Conservation (phyloP, 2,329 filamentous ascomycete species). For the Apiospora kogelbergensis region DNA sequence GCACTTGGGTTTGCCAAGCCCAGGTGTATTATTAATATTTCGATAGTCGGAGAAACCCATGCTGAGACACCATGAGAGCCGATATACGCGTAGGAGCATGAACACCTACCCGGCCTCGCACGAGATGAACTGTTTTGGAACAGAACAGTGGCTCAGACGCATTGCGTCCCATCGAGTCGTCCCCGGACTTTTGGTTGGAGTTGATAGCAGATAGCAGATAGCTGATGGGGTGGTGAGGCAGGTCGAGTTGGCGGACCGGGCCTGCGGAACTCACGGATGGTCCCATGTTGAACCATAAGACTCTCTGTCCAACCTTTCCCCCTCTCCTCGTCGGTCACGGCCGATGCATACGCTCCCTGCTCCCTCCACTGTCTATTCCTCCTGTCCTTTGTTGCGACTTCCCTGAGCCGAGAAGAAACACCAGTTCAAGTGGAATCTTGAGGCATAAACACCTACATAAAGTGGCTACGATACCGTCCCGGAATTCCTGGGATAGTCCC, state of each 20-base stretch:
- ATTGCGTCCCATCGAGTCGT: neutral
- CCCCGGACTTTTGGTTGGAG: neutral
- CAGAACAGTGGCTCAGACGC: constrained; percentile 1
- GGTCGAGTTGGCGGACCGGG: neutral
- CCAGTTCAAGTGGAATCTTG: neutral
- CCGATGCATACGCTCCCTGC: neutral
- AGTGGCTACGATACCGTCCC: neutral
- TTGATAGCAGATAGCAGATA: neutral
- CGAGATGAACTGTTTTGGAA: constrained; percentile 3
- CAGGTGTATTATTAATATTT: neutral
- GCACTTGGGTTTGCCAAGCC: neutral
- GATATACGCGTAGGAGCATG: neutral
- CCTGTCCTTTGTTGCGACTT: neutral
- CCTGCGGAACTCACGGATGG: constrained; percentile 2
- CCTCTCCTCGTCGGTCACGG: neutral
- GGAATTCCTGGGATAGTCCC: neutral
- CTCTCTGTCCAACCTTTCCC: neutral
- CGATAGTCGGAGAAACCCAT: neutral
- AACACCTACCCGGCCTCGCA: neutral
- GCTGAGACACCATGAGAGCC: neutral
- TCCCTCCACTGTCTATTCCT: neutral
- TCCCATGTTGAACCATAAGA: constrained; percentile 6
- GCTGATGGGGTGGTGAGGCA: neutral
- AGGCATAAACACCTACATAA: neutral
- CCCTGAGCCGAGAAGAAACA: neutral